These are phyloP conservation scores for Cystobasidium onofrii DNA, from an alignment of 768 basidiomycete genomes.

Conservation along the genomic window DNA sequence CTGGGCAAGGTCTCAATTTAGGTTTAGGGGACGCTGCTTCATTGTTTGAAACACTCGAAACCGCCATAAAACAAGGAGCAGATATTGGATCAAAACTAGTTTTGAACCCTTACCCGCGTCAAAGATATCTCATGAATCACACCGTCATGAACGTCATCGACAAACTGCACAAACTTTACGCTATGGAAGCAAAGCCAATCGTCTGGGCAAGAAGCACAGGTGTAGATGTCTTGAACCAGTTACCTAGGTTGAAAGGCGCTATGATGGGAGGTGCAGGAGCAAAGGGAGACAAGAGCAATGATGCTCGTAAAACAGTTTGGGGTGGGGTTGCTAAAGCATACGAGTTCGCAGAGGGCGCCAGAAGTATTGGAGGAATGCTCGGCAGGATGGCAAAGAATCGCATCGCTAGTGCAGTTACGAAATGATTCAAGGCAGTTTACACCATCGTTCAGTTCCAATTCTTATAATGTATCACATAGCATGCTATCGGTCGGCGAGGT, in stretches of 20 bases:
- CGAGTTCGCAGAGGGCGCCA: constrained; percentile 18
- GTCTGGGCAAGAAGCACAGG: constrained; percentile 84
- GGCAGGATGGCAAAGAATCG: background rate
- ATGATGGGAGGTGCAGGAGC: constrained; percentile 74
- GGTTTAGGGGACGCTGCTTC: constrained; percentile 79
- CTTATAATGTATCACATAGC: background rate
- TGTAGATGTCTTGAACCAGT: constrained; percentile 81
- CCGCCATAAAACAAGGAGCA: constrained; percentile 57
- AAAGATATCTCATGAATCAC: constrained; percentile 80
- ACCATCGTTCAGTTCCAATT: background rate
- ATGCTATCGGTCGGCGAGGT: no score
- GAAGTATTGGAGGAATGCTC: background rate
- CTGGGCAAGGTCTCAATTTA: constrained; percentile 90
- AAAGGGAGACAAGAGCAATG: background rate
- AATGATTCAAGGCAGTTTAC: background rate
- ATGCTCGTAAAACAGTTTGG: background rate
- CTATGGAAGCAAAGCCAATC: background rate
- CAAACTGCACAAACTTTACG: constrained; percentile 80
- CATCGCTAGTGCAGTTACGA: constrained; percentile 10
- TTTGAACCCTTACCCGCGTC: constrained; percentile 65
- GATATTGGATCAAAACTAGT: constrained; percentile 65
- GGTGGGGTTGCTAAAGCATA: constrained; percentile 8
- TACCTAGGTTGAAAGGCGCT: constrained; percentile 69
- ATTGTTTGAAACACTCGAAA: constrained; percentile 59
- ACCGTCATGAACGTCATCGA: constrained; percentile 73